Evolutionary conservation across 352 stramenopile species (phyloP), one percentile per base, ranked within the genome.

Genomic region (Globisporangium recalcitrans): DNA sequence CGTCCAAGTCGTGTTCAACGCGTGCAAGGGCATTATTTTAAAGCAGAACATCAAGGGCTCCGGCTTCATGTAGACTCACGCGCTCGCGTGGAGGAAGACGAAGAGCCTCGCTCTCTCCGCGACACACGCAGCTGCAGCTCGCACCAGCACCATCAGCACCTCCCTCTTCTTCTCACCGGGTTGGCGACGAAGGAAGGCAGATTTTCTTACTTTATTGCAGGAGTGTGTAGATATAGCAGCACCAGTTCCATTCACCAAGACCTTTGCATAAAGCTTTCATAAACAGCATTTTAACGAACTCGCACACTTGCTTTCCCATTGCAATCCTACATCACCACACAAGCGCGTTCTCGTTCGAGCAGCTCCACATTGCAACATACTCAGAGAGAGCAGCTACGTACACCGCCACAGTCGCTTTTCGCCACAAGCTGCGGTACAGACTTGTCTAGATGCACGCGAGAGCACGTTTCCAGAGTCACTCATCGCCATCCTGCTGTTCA

Each of bases 21-120:
- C 90, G 52, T 98, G 92, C 76, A 98, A 98, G 90, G 89, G 98
- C 65, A 97, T 97, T 69, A 96, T 98, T 70, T 81, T 98, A 59
- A 88, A 92, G 72, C 83, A 92, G 69, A 98, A 97, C 87, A 89
- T 98, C 68, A 94, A 95, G 70, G 86, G 88, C 64, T 93, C 84
- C 22, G 89, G 84, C 63, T 95, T 97, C 75, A 93, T 93, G 81
- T 90, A 92, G 52, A 58, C 40, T 24, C 31, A 29, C 22, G 29
- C 60, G n/a, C 38, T 4, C 38, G 16, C 38, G 8, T n/a, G 38
- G 38, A 44, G 38, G 14, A 44, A 44, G 22, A 51, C 24, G 34
- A 26, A 8, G 54, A 44, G 38, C 16, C 14, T 44, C 38, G 14
- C 38, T 8, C 16, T 4, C 34, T 40, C 27, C 27, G 11, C 19